Evolutionary conservation across 768 basidiomycete species (phyloP).

Genomic region (Pleurotus cornucopiae): DNA sequence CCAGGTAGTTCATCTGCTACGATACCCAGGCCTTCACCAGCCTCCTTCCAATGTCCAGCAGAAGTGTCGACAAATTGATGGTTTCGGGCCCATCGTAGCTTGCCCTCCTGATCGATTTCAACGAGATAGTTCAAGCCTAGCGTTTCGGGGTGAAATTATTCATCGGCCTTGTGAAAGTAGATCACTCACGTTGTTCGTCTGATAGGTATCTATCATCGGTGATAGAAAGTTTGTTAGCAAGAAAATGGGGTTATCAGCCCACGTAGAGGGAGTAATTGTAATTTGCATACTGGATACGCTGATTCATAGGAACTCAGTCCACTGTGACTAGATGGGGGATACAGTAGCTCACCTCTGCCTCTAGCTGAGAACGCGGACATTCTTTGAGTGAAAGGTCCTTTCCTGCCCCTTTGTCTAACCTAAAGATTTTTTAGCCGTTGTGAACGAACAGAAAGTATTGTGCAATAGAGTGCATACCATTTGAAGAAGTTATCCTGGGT

Average conservation of each 20-base stretch:
- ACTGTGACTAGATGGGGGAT: not conserved
- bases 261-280: not conserved
- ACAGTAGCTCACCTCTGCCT: slow-evolving; percentile 42
- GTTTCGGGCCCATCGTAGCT: slow-evolving; percentile 55
- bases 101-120: slow-evolving; percentile 48
- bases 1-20: slow-evolving; percentile 31
- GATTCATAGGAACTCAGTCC: not conserved
- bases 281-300: slow-evolving; percentile 40
- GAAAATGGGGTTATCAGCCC: not conserved
- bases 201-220: slow-evolving; percentile 45
- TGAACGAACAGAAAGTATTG: not conserved
- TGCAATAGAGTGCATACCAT: slow-evolving; percentile 30
- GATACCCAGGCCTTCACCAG: slow-evolving; percentile 51
- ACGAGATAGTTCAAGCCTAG: slow-evolving; percentile 63
- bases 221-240: too few relatives aligned
- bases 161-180: not conserved
- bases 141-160: not conserved
- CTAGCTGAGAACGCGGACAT: slow-evolving; percentile 54
- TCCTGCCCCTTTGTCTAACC: slow-evolving; percentile 62
- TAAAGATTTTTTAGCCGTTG: slow-evolving; percentile 15
- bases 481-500: slow-evolving; percentile 66
- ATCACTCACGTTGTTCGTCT: slow-evolving; percentile 45
- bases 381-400: slow-evolving; percentile 52
- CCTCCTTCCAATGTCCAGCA: slow-evolving; percentile 58
- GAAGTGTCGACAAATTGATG: slow-evolving; percentile 57